phyloP scores from a whole-genome alignment of 192 early-diverging fungal genomes.

The Diversispora epigaea region DNA sequence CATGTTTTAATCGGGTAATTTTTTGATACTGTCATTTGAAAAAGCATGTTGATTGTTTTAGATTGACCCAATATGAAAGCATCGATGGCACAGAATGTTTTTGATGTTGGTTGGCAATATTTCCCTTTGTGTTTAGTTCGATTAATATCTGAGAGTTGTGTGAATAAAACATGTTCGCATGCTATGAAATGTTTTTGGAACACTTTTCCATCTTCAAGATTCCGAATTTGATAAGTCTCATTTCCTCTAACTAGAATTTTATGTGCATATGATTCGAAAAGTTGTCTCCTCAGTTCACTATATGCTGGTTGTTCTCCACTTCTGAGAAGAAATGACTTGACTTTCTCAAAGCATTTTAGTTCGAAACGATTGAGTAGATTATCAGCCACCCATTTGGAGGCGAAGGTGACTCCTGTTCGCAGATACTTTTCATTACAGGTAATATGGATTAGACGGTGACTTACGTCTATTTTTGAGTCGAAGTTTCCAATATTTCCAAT shows the following conservation, averaged over 20 bases:
- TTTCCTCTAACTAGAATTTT: slow-evolving; percentile 7
- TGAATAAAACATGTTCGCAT: slow-evolving; percentile 15
- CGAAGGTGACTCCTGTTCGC: slow-evolving; percentile 14
- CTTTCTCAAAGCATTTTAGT: background rate
- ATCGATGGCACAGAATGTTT: slow-evolving; percentile 25
- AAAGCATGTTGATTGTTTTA: slow-evolving; percentile 23
- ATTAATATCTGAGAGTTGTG: slow-evolving; percentile 15
- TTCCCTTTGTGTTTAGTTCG: slow-evolving; percentile 24
- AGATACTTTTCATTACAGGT: slow-evolving; percentile 23
- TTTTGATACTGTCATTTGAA: slow-evolving; percentile 29
- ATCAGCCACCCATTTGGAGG: slow-evolving; percentile 25
- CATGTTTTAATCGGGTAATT: slow-evolving; percentile 22
- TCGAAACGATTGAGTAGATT: slow-evolving; percentile 17
- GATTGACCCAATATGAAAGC: slow-evolving; percentile 25
- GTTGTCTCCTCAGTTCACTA: slow-evolving; percentile 10
- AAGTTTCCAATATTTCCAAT: slow-evolving; percentile 18
- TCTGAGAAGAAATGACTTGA: slow-evolving; percentile 9
- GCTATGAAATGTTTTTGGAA: slow-evolving; percentile 9
- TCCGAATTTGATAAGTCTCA: slow-evolving; percentile 3
- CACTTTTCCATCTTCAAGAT: slow-evolving; percentile 19
- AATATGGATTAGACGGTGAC: slow-evolving; percentile 14
- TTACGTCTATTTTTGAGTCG: slow-evolving; percentile 3
- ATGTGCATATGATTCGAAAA: slow-evolving; percentile 15
- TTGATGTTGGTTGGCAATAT: slow-evolving; percentile 27
- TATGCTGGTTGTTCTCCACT: background rate